Conservation (phyloP, 805 yeast species). For the Isabelozyma heimii region DNA sequence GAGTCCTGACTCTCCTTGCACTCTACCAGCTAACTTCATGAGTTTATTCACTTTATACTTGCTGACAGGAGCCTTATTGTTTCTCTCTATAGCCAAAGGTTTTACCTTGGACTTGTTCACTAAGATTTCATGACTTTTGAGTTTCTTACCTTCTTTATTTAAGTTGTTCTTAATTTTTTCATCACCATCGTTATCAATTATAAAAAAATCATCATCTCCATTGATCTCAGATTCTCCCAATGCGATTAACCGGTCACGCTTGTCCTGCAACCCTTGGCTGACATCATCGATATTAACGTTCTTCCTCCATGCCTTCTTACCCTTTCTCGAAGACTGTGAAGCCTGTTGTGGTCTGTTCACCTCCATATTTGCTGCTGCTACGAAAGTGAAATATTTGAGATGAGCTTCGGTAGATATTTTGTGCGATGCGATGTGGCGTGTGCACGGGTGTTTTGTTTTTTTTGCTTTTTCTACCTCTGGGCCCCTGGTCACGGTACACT, state of each 20-base stretch:
- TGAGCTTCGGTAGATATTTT: neutral
- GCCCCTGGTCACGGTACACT: too few species aligned
- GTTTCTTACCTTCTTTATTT: constrained; percentile 29
- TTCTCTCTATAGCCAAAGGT: constrained; percentile 45
- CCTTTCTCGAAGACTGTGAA: constrained; percentile 82
- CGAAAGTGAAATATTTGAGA: neutral
- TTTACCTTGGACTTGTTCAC: constrained; percentile 72
- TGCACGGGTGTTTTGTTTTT: neutral
- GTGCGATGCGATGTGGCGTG: neutral
- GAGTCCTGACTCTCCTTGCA: constrained; percentile 50
- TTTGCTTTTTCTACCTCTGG: too few species aligned
- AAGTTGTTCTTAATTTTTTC: constrained; percentile 28
- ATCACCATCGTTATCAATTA: constrained; percentile 40
- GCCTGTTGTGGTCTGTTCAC: constrained; percentile 53
- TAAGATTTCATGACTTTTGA: constrained; percentile 69
- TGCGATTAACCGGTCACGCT: constrained; percentile 58
- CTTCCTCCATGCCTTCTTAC: constrained; percentile 90
- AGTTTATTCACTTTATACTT: constrained; percentile 58
- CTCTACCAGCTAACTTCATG: constrained; percentile 75
- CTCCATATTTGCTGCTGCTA: constrained; percentile 6
- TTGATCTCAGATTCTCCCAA: constrained; percentile 48
- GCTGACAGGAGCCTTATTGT: constrained; percentile 17
- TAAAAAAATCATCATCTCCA: constrained; percentile 60
- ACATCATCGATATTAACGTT: constrained; percentile 85
- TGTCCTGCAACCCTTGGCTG: constrained; percentile 65